Base-by-base conservation (phyloP, 2,329 filamentous ascomycete genomes). In the Penicillium sp. region DNA sequence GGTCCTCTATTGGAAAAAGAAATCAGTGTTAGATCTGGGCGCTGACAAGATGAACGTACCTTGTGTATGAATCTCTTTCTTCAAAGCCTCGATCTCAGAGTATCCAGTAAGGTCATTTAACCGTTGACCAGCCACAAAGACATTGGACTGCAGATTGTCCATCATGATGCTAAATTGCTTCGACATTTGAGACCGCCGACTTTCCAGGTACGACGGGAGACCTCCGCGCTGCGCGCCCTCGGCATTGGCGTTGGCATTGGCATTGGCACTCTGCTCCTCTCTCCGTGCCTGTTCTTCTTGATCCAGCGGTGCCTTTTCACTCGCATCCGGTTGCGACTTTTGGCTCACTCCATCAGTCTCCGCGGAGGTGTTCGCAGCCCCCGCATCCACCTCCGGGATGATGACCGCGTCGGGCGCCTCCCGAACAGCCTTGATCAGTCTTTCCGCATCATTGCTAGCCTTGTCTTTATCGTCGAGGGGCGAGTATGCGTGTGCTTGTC, bases 91-190 rank as follows among this genome's bases (percentile, higher is more conserved):
- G 67, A 98, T 97, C 35, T 86, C 83, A 1, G 87, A 86, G 74
- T 97, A 98, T 55, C 93, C 93, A 2, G 93, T 98, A 44, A 96
- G 81, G 61, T 90, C 88, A 69, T 96, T 98, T 69, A 98, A 80
- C 49, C 87, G 86, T 65, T 93, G 87, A 1, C 88, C 88, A 3
- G 90, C 90, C 42, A 85, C 79, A 54, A 95, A 86, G 37, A 94
- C 78, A 59, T 91, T 89, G 26, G 85, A 81, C 64, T 97, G 89
- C 16, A 96, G 68, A 54, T 87, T 84, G 72, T 98, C 93, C 87
- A 97, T 94, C 65, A 94, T 74, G 46, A 78, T 69, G 39, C 79
- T 81, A 65, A 93, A 81, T 45, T 77, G 74, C 57, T 81, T 82
- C 6, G 76, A 79, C 32, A 79, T 54, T 40, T 78, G 68, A 55